These are phyloP conservation scores for Claviceps humidiphila DNA, from an alignment of 2,329 filamentous ascomycete genomes.

Conservation along the genomic window DNA sequence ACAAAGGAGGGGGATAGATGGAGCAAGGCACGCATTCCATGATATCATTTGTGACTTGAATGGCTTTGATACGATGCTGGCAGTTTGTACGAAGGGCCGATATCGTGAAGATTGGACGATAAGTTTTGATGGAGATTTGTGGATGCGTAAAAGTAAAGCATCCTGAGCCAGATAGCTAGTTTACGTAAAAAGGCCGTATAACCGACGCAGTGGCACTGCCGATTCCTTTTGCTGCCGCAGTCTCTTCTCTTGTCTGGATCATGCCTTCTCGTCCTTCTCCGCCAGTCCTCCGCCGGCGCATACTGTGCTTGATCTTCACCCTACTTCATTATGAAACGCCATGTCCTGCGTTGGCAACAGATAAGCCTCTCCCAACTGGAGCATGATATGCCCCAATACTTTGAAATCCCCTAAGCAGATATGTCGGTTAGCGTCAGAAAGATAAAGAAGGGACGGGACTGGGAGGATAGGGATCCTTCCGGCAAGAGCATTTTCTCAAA, in stretches of 20 bases:
- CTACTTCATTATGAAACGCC: slow-evolving; percentile 15
- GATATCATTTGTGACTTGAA: background rate
- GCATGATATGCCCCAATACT: slow-evolving; percentile 52
- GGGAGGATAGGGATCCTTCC: too few relatives aligned
- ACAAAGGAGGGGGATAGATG: background rate
- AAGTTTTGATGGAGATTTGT: background rate
- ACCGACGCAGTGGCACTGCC: background rate
- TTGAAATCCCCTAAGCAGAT: slow-evolving; percentile 44
- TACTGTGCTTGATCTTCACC: background rate
- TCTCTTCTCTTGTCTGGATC: background rate
- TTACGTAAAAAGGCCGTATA: background rate
- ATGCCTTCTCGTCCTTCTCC: background rate
- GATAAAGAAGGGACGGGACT: background rate
- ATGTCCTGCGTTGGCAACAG: slow-evolving; percentile 28
- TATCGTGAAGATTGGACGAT: background rate
- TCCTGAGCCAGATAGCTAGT: background rate
- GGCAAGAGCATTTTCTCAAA: background rate
- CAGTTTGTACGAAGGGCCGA: too few relatives aligned
- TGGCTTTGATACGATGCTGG: too few relatives aligned
- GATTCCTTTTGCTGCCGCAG: background rate
- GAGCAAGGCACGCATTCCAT: background rate
- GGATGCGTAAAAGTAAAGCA: background rate
- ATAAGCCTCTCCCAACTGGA: slow-evolving; percentile 32
- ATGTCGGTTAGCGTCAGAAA: slow-evolving; percentile 11
- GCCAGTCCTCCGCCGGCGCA: background rate